A percentile compares a stretch with the other conserved stretches of the same genome.
Evolutionary conservation across 2,329 filamentous ascomycete genomes (phyloP).

Genomic region (Didymellaceae sp.): DNA sequence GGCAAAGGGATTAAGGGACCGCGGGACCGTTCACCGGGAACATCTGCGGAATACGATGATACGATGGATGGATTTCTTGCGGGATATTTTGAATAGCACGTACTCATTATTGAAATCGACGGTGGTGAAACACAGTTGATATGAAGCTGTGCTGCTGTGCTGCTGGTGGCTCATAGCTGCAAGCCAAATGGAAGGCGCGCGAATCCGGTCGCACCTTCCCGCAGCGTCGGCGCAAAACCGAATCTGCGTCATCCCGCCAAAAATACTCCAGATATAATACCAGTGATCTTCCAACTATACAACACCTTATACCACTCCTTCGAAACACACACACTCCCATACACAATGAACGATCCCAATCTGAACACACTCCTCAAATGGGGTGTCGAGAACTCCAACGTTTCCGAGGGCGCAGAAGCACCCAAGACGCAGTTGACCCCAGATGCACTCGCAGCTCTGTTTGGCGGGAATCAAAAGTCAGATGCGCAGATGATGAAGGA

Average conservation of each 20-base stretch:
- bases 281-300: constrained; percentile 7
- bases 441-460: constrained; percentile 73
- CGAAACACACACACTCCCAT: neutral
- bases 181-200: constrained; percentile 28
- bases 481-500: constrained; percentile 93
- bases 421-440: constrained; percentile 63
- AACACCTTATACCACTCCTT: constrained; percentile 5
- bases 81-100: neutral
- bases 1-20: constrained; percentile 24
- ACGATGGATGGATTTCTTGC: neutral
- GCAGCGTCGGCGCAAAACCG: constrained; percentile 19
- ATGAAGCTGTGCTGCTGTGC: neutral
- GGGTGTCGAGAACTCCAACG: constrained; percentile 69
- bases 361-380: constrained; percentile 83
- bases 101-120: too few species aligned
- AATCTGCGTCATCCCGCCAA: constrained; percentile 35
- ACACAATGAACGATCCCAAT: constrained; percentile 62
- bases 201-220: constrained; percentile 32
- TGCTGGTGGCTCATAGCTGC: constrained; percentile 18
- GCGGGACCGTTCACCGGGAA: constrained; percentile 3
- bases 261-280: constrained; percentile 27
- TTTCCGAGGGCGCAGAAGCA: constrained; percentile 41
- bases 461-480: constrained; percentile 69
- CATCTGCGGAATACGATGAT: neutral
- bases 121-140: too few species aligned